Percentiles rank a stretch among this genome's conserved stretches.
phyloP scores from a whole-genome alignment of 768 basidiomycete genomes.

The Cubamyces lactineus region DNA sequence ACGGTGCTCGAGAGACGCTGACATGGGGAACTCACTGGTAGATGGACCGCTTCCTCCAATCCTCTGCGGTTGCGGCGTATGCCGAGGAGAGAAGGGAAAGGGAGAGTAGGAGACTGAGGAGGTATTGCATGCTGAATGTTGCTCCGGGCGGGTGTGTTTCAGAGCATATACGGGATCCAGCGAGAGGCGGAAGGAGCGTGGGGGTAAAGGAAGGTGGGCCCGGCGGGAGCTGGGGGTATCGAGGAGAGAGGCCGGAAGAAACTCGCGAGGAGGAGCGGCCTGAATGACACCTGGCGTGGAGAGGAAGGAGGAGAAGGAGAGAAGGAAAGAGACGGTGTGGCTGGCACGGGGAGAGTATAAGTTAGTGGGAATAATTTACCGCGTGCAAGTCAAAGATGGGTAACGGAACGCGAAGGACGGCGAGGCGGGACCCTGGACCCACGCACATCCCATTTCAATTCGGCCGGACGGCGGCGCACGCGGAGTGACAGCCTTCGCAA shows the following conservation, averaged over 20 bases:
- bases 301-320: slow-evolving; percentile 1
- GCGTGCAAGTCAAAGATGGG: neutral
- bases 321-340: slow-evolving; percentile 7
- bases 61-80: slow-evolving; percentile 64
- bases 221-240: slow-evolving; percentile 18
- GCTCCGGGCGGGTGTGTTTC: slow-evolving; percentile 20
- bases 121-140: slow-evolving; percentile 26
- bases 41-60: slow-evolving; percentile 78
- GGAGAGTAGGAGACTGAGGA: slow-evolving; percentile 34
- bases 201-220: slow-evolving; percentile 16
- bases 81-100: slow-evolving; percentile 37
- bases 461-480: neutral
- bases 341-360: neutral
- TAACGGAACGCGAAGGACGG: too few relatives aligned
- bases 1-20: neutral
- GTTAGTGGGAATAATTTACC: slow-evolving; percentile 1
- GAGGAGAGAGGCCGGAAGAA: slow-evolving; percentile 3
- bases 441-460: neutral
- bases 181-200: slow-evolving; percentile 13
- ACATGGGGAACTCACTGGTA: slow-evolving; percentile 60
- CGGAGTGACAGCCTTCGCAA: slow-evolving; percentile 5
- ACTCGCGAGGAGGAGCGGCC: slow-evolving; percentile 9
- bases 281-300: neutral
- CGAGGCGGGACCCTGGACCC: too few relatives aligned
- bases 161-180: slow-evolving; percentile 10